Conservation (phyloP, 805 yeast genomes). For the Crinitomyces ghanaensis region DNA sequence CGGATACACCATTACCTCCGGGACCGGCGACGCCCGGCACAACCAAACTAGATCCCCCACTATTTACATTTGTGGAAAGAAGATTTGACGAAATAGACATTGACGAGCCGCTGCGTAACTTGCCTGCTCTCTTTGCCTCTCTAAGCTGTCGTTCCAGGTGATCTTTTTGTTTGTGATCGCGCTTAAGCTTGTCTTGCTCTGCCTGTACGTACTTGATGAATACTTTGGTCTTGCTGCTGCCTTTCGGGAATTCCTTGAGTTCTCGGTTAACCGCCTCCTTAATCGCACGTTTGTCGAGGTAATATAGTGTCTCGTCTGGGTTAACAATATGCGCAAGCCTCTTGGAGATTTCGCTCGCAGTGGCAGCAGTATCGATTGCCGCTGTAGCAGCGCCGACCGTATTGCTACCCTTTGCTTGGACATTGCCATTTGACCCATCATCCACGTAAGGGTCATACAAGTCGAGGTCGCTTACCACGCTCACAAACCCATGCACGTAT, state of each 20-base stretch:
- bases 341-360: no score
- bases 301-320: constrained; percentile 19
- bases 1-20: no score
- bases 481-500: constrained; percentile 49
- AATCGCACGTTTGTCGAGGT: constrained; percentile 21
- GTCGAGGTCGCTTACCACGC: constrained; percentile 31
- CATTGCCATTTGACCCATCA: constrained; percentile 6
- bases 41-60: constrained; percentile 1
- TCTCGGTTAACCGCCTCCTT: constrained; percentile 36
- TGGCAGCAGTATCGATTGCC: constrained; percentile 11
- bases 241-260: constrained; percentile 27
- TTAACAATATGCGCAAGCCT: constrained; percentile 23
- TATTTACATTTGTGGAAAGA: not conserved
- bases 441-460: constrained; percentile 11
- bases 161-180: constrained; percentile 41
- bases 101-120: not conserved
- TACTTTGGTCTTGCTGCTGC: constrained; percentile 29
- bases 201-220: constrained; percentile 36
- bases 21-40: no score
- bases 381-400: not conserved
- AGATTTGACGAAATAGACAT: not conserved
- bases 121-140: constrained; percentile 10
- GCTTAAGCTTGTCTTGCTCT: constrained; percentile 40
- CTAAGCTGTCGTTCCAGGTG: constrained; percentile 17
- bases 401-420: constrained; percentile 5